Percentiles rank a stretch among this genome's conserved stretches.
Conservation (phyloP, 2,329 filamentous ascomycete species). For the Trichothecium sympodiale region DNA sequence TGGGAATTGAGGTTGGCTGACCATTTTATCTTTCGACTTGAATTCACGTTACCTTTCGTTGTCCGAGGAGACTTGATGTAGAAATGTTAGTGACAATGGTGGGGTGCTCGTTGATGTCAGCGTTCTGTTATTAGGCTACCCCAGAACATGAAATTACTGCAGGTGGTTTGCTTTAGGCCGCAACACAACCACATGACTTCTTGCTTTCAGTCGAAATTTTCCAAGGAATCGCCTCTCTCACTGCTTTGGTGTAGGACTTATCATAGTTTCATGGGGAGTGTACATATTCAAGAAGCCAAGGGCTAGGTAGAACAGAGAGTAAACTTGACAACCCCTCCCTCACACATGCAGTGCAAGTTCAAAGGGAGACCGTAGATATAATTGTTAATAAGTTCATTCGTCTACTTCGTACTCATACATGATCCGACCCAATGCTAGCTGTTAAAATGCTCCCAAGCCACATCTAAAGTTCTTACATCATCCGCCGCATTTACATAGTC, state of each 20-base stretch:
- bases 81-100: neutral
- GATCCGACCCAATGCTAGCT: constrained; percentile 3
- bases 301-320: neutral
- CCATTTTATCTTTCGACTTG: neutral
- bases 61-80: neutral
- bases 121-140: too few relatives aligned
- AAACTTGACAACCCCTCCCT: too few relatives aligned
- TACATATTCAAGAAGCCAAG: neutral
- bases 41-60: neutral
- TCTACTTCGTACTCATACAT: neutral
- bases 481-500: constrained; percentile 2
- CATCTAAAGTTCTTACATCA: neutral
- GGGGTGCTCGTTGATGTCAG: too few relatives aligned
- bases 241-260: too few relatives aligned
- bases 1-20: neutral
- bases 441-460: constrained; percentile 13
- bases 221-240: too few relatives aligned
- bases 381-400: too few relatives aligned
- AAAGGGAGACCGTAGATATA: too few relatives aligned
- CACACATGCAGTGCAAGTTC: too few relatives aligned
- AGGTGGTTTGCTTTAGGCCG: too few relatives aligned
- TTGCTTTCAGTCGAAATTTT: too few relatives aligned
- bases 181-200: too few relatives aligned
- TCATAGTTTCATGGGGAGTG: neutral
- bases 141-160: too few relatives aligned